Base-by-base conservation (phyloP, 2,329 filamentous ascomycete species). In the Sclerotiophoma versabilis region DNA sequence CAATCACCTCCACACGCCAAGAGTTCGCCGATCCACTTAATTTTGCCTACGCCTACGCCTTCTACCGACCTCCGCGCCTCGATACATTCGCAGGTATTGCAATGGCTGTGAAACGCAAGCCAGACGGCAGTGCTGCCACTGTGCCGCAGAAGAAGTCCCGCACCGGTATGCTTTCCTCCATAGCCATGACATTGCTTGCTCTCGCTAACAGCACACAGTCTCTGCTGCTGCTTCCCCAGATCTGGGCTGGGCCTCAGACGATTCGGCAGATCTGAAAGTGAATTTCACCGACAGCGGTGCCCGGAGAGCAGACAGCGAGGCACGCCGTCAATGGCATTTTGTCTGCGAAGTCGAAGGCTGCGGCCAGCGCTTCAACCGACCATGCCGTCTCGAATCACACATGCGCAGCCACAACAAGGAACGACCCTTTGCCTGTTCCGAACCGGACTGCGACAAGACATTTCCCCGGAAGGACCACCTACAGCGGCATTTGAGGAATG, bases 401-500 rank as follows among this genome's bases (percentile, higher is more conserved):
- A 77, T 93, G 20, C 84, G 92, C 59, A 92, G 90, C 1, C 93
- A 98, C 74, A 93, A 86, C 47, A 92, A 93, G 63, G 90, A 93
- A 64, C 86, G 93, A 1, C 87, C 92, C 0, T 96, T 90, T 74
- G 81, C 82, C 32, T 98, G 93, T 69, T 79, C 81, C 2, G 83
- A 88, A 58, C 77, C 82, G 5, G 87, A 77, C 34, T 98, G 93
- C 70, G 84, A 86, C 66, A 97, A 96, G 78, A 84, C 87, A 34
- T 98, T 96, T 72, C 84, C 92, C 12, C 90, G 95, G 58, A 86
- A 91, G 62, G 93, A 93, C 65, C 92, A 97, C 76, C 81, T 97
- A 15, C 87, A 89, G 55, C 88, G 92, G 61, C 93, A 98, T 72
- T 77, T 96, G 69, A 92, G 93, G 71, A 90, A 89, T 49, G 87